A percentile compares a stretch with the other conserved stretches of the same genome.
Evolutionary conservation across 2,329 filamentous ascomycete genomes (phyloP).

Genomic region (Colletotrichum graminicola): DNA sequence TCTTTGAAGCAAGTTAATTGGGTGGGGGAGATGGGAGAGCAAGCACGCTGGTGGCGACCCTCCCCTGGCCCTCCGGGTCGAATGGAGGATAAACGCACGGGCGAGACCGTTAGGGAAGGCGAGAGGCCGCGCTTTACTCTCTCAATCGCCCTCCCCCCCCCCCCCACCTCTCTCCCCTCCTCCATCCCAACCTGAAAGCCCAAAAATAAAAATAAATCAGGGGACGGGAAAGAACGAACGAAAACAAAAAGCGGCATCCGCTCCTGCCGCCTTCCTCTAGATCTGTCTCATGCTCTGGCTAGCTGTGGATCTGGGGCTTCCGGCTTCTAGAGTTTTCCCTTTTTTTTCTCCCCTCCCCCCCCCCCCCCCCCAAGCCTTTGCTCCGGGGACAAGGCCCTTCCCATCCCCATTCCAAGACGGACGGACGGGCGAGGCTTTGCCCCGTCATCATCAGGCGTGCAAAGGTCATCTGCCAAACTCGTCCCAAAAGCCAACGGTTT

Average conservation of each 20-base stretch:
- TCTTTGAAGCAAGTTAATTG: not conserved
- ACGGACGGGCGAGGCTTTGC: not conserved
- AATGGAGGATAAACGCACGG: not conserved
- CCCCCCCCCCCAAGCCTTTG: too few species aligned
- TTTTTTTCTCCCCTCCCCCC: too few species aligned
- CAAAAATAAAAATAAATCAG: not conserved
- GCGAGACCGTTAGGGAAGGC: not conserved
- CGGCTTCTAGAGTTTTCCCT: not conserved
- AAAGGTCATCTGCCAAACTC: not conserved
- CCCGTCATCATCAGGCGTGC: not conserved
- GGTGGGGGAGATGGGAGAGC: not conserved
- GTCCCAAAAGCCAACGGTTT: slow-evolving; percentile 1
- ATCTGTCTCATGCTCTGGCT: not conserved
- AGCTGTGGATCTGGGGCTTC: not conserved
- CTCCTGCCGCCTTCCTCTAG: not conserved
- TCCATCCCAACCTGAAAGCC: too few species aligned
- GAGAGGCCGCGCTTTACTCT: not conserved
- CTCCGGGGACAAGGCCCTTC: not conserved
- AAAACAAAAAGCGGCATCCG: not conserved
- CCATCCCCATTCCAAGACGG: not conserved
- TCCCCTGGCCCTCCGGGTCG: not conserved
- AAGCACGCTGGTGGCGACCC: not conserved
- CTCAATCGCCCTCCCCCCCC: too few species aligned
- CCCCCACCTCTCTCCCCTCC: too few species aligned
- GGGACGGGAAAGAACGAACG: not conserved